Evolutionary conservation across 2,329 filamentous ascomycete species (phyloP), one percentile per base, ranked within the genome.

Genomic region (Penicillium sp.): DNA sequence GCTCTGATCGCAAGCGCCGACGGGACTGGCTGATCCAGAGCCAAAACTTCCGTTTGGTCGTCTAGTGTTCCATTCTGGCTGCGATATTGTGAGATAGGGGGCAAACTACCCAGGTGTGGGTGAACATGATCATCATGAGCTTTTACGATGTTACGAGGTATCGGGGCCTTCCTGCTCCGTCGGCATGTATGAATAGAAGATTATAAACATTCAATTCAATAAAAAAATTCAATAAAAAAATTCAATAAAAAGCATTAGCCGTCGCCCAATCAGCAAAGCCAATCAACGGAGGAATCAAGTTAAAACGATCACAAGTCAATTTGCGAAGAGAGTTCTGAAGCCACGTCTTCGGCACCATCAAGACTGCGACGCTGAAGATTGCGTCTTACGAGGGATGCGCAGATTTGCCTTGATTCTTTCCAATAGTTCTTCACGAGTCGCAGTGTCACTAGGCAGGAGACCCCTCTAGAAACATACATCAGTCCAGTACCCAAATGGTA

Each of bases 391-490:
- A 35, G 80, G 75, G 45, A 81, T 76, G 51, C 84, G 80, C 80
- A 91, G 80, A 70, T 91, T 91, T 19, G 87, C 87, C 74, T 85
- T 88, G 52, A 92, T 85, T 62, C 89, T 82, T 68, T 90, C 88
- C 14, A 92, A 68, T 5, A 92, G 78, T 69, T 91, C 84, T 56
- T 86, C 86, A 30, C 82, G 83, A 6, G 85, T 86, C 58, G 87
- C 85, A 7, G 82, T 81, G 1, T 81, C 77, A 59, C 82, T 83
- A 6, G 88, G 87, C 68, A 88, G 79, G 13, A 91, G 79, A 52
- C 85, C 85, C 63, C 89, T 84, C 89, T 92, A 65, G 35, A 13
- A 5, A 54, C 25, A 14, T 14, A 5, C n/a, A 30, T 54, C 11
- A 54, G 52, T 42, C 22, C 25, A 4, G n/a, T 13, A 14, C 11